Evolutionary conservation across 768 basidiomycete genomes (phyloP).

Genomic region (Imleria badia): DNA sequence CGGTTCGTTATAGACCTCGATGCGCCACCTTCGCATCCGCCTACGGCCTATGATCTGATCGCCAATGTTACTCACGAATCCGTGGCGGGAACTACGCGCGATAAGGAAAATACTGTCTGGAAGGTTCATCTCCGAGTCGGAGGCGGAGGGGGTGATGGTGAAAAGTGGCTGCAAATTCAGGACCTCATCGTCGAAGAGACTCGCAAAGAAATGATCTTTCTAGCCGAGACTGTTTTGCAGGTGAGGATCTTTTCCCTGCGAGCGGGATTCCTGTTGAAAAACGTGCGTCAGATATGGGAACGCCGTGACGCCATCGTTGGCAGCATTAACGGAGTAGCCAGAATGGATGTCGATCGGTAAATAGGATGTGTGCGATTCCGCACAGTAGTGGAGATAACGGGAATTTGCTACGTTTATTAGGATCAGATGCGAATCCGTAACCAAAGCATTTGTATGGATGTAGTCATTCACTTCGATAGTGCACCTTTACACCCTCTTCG

Average conservation of each 20-base stretch:
- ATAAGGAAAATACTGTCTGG: constrained; percentile 90
- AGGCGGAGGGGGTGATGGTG: constrained; percentile 73
- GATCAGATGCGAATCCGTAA: constrained; percentile 12
- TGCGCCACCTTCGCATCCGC: constrained; percentile 52
- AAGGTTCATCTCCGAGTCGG: constrained; percentile 84
- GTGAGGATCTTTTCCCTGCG: constrained; percentile 39
- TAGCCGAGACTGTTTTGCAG: constrained; percentile 96
- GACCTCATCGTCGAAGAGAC: constrained; percentile 96
- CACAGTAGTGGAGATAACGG: constrained; percentile 31
- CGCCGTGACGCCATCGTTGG: constrained; percentile 36
- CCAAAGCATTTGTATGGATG: constrained; percentile 7
- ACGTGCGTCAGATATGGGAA: constrained; percentile 58
- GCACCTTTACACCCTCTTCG: constrained; percentile 11
- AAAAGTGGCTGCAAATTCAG: constrained; percentile 96
- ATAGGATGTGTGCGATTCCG: constrained; percentile 2
- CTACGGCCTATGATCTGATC: constrained; percentile 88
- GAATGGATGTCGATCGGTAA: constrained; percentile 36
- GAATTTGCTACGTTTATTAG: constrained; percentile 22
- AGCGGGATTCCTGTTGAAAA: constrained; percentile 13
- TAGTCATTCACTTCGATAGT: constrained; percentile 9
- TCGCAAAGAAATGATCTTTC: constrained; percentile 96
- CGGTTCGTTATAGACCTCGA: constrained; percentile 66
- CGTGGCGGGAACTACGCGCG: constrained; percentile 91
- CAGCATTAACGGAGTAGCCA: constrained; percentile 16
- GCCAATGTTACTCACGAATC: constrained; percentile 96